Evolutionary conservation across 352 stramenopile species (phyloP).

Genomic region (Globisporangium okanoganense): DNA sequence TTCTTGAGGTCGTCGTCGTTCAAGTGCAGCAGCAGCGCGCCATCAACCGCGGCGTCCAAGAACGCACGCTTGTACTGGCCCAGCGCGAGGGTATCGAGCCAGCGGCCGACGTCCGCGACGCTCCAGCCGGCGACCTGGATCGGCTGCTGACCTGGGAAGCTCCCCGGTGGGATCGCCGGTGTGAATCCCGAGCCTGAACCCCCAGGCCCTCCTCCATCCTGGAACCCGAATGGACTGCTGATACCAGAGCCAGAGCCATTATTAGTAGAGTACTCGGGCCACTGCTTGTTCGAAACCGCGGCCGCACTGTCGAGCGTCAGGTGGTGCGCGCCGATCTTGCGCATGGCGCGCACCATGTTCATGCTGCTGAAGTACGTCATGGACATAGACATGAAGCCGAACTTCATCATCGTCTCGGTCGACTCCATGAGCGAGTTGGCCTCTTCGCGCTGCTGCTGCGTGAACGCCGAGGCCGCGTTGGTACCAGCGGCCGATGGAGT

Average conservation of each 20-base stretch:
- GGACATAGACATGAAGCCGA: slow-evolving; percentile 97
- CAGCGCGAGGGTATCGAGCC: slow-evolving; percentile 88
- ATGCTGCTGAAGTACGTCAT: slow-evolving; percentile 97
- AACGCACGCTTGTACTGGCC: slow-evolving; percentile 90
- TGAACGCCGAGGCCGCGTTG: slow-evolving; percentile 35
- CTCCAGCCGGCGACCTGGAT: slow-evolving; percentile 76
- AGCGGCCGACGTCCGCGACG: slow-evolving; percentile 85
- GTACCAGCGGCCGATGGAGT: slow-evolving; percentile 11
- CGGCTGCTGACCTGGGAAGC: slow-evolving; percentile 62
- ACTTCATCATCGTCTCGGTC: slow-evolving; percentile 98
- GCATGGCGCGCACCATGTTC: slow-evolving; percentile 97
- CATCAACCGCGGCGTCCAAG: slow-evolving; percentile 85
- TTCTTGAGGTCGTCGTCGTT: slow-evolving; percentile 92
- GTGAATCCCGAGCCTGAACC: slow-evolving; percentile 28
- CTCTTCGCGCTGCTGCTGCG: slow-evolving; percentile 86
- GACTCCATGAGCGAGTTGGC: slow-evolving; percentile 91
- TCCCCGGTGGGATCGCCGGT: slow-evolving; percentile 39
- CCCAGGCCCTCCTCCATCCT: background rate
- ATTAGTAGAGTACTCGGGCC: slow-evolving; percentile 41
- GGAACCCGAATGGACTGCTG: slow-evolving; percentile 1
- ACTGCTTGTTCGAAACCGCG: slow-evolving; percentile 54
- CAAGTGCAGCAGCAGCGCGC: slow-evolving; percentile 87
- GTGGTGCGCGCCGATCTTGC: slow-evolving; percentile 90
- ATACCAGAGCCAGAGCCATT: background rate
- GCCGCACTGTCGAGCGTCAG: slow-evolving; percentile 85